These are phyloP conservation scores for Cystofilobasidium macerans DNA, from an alignment of 768 basidiomycete species.

Conservation along the genomic window DNA sequence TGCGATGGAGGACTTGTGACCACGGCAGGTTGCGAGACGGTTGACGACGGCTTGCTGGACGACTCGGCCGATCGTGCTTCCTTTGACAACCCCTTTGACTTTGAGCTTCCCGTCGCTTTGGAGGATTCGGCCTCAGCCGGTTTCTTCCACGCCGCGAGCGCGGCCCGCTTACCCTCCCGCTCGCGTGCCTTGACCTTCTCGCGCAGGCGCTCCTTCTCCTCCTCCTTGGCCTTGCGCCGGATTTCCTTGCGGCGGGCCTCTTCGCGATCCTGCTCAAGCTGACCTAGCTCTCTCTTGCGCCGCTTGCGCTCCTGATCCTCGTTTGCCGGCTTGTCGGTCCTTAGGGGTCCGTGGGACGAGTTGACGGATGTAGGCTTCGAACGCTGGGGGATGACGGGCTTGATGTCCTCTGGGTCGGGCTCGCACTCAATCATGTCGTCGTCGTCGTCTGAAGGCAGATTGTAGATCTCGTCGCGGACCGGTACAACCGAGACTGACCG, in stretches of 20 bases:
- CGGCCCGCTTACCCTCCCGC: not conserved
- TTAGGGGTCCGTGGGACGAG: not conserved
- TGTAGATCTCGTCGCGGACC: not conserved
- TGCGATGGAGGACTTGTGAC: not conserved
- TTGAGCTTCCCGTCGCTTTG: no score
- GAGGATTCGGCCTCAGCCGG: no score
- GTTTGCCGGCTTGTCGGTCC: not conserved
- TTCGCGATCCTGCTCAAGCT: constrained; percentile 1
- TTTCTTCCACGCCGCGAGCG: not conserved
- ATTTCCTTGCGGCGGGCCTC: not conserved
- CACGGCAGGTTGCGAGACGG: not conserved
- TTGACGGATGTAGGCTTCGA: not conserved
- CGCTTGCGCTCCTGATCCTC: not conserved
- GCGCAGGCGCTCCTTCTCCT: not conserved
- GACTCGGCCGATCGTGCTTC: no score
- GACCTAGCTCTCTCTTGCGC: no score
- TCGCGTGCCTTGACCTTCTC: not conserved
- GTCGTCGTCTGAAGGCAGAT: not conserved
- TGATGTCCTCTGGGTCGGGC: constrained; percentile 2
- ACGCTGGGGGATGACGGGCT: not conserved
- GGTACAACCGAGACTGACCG: not conserved
- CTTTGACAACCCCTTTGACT: no score
- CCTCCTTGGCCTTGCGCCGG: not conserved
- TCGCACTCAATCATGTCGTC: constrained; percentile 5
- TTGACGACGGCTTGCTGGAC: not conserved